phyloP scores from a whole-genome alignment of 306 rosid genomes.

The Comarum palustre region DNA sequence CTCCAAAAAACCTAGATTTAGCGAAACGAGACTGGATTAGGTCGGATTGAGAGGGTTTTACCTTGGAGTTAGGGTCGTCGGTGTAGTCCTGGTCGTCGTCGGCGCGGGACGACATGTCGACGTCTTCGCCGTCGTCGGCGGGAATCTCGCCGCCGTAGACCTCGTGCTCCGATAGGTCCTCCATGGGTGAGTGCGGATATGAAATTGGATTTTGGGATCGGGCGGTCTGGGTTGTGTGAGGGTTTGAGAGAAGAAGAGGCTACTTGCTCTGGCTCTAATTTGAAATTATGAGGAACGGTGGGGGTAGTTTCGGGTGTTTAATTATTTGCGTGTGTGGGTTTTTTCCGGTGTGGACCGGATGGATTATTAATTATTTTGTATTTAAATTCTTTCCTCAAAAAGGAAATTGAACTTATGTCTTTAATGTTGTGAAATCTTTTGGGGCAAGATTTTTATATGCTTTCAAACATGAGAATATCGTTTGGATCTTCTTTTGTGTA shows the following conservation, averaged over 20 bases:
- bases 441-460: too few relatives aligned
- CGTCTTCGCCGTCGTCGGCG: conserved; percentile 56
- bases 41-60: not conserved
- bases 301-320: conserved; percentile 19
- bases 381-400: too few relatives aligned
- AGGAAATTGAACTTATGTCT: too few relatives aligned
- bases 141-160: conserved; percentile 73
- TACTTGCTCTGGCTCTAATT: not conserved
- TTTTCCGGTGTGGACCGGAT: not conserved
- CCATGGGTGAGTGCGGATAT: conserved; percentile 25
- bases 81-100: conserved; percentile 44
- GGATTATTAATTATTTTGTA: too few relatives aligned
- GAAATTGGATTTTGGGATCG: not conserved
- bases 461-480: too few relatives aligned
- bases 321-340: not conserved
- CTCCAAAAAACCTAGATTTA: not conserved
- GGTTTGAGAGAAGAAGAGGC: not conserved
- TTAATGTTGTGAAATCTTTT: too few relatives aligned
- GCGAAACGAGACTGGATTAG: not conserved
- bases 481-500: too few relatives aligned
- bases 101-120: conserved; percentile 41
- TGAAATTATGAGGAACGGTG: not conserved
- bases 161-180: conserved; percentile 57
- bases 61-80: conserved; percentile 55
- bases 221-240: not conserved